phyloP scores from a whole-genome alignment of 768 basidiomycete genomes.

The Boletus barrowsii region DNA sequence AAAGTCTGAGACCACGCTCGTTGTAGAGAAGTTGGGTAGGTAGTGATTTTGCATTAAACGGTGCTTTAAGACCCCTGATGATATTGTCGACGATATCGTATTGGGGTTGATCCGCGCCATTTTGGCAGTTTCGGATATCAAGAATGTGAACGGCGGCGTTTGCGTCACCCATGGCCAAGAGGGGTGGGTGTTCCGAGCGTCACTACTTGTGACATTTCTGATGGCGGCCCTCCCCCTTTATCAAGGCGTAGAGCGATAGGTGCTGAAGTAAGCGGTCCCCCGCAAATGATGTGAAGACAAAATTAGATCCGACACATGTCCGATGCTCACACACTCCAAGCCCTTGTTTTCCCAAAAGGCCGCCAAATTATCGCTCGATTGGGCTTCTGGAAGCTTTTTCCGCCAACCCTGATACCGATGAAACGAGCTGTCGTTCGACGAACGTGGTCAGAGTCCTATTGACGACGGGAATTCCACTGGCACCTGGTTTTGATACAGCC shows the following conservation, averaged over 20 bases:
- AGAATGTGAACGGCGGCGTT: constrained; percentile 17
- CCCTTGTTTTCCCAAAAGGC: neutral
- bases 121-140: constrained; percentile 20
- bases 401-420: too few species aligned
- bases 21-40: constrained; percentile 88
- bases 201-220: neutral
- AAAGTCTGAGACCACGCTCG: constrained; percentile 78
- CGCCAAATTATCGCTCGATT: neutral
- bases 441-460: too few species aligned
- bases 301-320: neutral
- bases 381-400: too few species aligned
- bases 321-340: neutral
- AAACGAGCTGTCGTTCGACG: too few species aligned
- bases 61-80: constrained; percentile 51
- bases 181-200: neutral
- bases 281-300: neutral
- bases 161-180: constrained; percentile 20
- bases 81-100: constrained; percentile 46
- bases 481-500: too few species aligned
- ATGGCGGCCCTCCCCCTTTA: neutral
- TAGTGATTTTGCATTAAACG: constrained; percentile 55
- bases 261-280: constrained; percentile 2
- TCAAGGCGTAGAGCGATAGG: neutral
- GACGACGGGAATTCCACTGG: too few species aligned
- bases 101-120: neutral